Conservation (phyloP, 768 basidiomycete genomes). For the Lactarius sp. region DNA sequence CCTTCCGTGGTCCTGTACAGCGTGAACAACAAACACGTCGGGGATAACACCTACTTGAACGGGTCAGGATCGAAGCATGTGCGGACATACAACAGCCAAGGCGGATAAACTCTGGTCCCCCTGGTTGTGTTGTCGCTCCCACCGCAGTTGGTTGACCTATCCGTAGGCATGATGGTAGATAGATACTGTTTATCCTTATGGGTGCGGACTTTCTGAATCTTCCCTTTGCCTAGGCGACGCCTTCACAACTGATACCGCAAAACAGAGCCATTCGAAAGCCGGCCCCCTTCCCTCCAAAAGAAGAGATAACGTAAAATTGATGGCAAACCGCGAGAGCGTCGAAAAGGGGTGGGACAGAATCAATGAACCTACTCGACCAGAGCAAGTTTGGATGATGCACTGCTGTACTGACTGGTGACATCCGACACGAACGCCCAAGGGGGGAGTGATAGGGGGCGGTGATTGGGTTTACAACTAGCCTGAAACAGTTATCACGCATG, state of each 20-base stretch:
- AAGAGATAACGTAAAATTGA: not conserved
- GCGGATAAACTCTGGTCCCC: not conserved
- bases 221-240: too few relatives aligned
- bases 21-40: not conserved
- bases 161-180: too few relatives aligned
- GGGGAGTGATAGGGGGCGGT: not conserved
- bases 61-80: not conserved
- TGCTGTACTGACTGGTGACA: not conserved
- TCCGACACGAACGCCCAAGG: not conserved
- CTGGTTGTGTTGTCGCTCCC: too few relatives aligned
- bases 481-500: slow-evolving; percentile 1
- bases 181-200: too few relatives aligned
- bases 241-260: not conserved
- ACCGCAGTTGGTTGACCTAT: too few relatives aligned
- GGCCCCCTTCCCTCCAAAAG: not conserved
- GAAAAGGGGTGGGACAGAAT: not conserved
- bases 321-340: not conserved
- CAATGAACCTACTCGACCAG: not conserved
- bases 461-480: not conserved
- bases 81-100: not conserved
- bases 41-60: not conserved
- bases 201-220: too few relatives aligned
- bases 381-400: too few relatives aligned
- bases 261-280: not conserved
- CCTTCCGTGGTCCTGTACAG: not conserved